These are phyloP conservation scores for Candida ascalaphidarum DNA, from an alignment of 805 yeast genomes.

Conservation along the genomic window DNA sequence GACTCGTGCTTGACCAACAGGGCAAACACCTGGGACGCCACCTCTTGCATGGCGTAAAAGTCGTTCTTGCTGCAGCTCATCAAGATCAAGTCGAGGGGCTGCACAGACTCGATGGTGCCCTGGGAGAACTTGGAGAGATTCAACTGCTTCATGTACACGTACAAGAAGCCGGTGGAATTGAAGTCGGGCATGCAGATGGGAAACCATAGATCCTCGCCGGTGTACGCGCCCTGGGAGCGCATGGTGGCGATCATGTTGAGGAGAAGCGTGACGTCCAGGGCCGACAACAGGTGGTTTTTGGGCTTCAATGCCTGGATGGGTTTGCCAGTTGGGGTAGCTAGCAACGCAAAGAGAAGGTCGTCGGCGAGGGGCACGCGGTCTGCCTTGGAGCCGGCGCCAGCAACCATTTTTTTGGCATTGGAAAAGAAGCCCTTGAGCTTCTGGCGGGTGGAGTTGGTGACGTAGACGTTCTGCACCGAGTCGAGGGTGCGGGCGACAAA, in stretches of 20 bases:
- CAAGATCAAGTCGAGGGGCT: slow-evolving; percentile 34
- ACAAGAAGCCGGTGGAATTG: slow-evolving; percentile 79
- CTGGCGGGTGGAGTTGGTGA: slow-evolving; percentile 50
- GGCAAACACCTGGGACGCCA: slow-evolving; percentile 43
- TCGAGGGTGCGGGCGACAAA: slow-evolving; percentile 21
- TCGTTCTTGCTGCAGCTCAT: slow-evolving; percentile 68
- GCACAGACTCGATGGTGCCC: slow-evolving; percentile 5
- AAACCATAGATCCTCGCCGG: slow-evolving; percentile 78
- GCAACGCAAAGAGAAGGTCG: slow-evolving; percentile 65
- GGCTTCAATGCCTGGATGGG: slow-evolving; percentile 71
- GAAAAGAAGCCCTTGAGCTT: too few species aligned
- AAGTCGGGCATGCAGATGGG: slow-evolving; percentile 91
- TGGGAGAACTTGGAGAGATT: slow-evolving; percentile 10
- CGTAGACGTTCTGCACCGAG: slow-evolving; percentile 24
- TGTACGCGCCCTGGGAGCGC: slow-evolving; percentile 14
- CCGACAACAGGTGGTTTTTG: slow-evolving; percentile 64
- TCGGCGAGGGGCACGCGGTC: slow-evolving; percentile 15
- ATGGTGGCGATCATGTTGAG: slow-evolving; percentile 62
- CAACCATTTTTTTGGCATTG: too few species aligned
- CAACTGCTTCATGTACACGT: slow-evolving; percentile 57
- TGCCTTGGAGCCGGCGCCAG: slow-evolving; percentile 32
- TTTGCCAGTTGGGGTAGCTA: slow-evolving; percentile 56
- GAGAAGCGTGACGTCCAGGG: slow-evolving; percentile 71
- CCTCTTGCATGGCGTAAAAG: slow-evolving; percentile 65
- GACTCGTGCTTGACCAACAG: slow-evolving; percentile 14